Base-by-base conservation (phyloP, 78 protist genomes). In the Cavenderia fasciculata region DNA sequence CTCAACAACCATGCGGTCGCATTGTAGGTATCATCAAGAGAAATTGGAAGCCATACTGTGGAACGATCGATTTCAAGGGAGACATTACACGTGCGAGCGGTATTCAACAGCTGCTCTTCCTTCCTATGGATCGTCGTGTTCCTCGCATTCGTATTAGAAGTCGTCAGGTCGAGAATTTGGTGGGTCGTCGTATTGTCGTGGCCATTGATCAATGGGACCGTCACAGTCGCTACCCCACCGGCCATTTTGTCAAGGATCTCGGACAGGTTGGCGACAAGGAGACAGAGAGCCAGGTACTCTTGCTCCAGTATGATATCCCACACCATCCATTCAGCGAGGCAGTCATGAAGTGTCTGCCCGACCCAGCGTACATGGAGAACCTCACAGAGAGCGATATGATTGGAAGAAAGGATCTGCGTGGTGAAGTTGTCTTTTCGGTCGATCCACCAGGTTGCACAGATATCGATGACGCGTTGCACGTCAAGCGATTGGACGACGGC, bases 391-490 rank as follows among this genome's bases (percentile, higher is more conserved):
- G 78, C 40, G 95, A 95, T 74, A 47, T 92, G 85, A 69, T 72
- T 8, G 59, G 73, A 25, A 77, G 97, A 36, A 46, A 77, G 19
- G 98, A 96, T 56, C n/a, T 94, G 57, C 75, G 97, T 33, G 18
- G 47, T 8, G 86, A 74, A 25, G 56, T 97, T 36, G 66, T 97
- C 10, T 96, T 94, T 38, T 43, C 95, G 21, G 97, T 98, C 47
- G 99, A 98, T 62, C 99, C 99, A 16, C 70, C 95, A 7, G 96
- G 98, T 3, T 95, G 97, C 25, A 51, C 95, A 4, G 99, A 98
- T 75, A 70, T 98, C 11, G 99, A 98, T 62, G 99, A 98, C 47
- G 99, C 99, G 1, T 61, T 98, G 25, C 86, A 79, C 34, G n/a
- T 71, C 44, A 74, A 62, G 38, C 18, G 23, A 19, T 54, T 93